Conservation (phyloP, 2,329 filamentous ascomycete species). For the Zarea fungicola region DNA sequence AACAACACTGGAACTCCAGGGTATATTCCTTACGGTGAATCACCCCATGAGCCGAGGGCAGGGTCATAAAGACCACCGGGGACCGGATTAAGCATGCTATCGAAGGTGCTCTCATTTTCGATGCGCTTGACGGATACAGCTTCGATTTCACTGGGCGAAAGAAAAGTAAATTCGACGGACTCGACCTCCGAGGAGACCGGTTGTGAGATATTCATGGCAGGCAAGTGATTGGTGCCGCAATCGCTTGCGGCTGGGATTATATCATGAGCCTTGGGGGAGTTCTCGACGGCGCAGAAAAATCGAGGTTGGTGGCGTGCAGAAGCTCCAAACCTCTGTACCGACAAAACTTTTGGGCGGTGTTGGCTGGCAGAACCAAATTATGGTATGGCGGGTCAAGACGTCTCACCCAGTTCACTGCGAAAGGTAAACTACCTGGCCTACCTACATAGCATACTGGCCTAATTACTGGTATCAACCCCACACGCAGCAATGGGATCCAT, state of each 20-base stretch:
- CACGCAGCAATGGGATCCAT: no score
- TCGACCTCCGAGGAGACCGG: constrained; percentile 79
- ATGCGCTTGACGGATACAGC: constrained; percentile 90
- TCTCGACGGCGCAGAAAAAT: constrained; percentile 12
- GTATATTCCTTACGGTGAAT: constrained; percentile 58
- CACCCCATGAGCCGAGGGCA: constrained; percentile 83
- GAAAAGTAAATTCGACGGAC: constrained; percentile 84
- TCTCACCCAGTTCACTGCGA: no score
- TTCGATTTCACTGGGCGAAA: constrained; percentile 77
- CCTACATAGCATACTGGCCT: no score
- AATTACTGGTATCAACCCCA: no score
- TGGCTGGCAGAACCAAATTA: constrained; percentile 23
- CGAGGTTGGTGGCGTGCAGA: constrained; percentile 3
- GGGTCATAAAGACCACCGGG: constrained; percentile 90
- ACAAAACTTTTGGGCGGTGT: constrained; percentile 21
- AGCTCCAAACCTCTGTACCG: constrained; percentile 14
- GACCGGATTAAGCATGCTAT: constrained; percentile 81
- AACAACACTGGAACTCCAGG: constrained; percentile 4
- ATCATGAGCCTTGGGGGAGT: constrained; percentile 8
- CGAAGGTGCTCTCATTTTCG: constrained; percentile 90
- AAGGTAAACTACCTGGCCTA: no score
- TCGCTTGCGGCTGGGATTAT: constrained; percentile 10
- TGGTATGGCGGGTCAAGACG: constrained; percentile 14
- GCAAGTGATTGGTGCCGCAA: constrained; percentile 10
- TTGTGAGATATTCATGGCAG: constrained; percentile 66